These are phyloP conservation scores for Exophiala calicioides DNA, from an alignment of 2,329 filamentous ascomycete species.

Conservation along the genomic window DNA sequence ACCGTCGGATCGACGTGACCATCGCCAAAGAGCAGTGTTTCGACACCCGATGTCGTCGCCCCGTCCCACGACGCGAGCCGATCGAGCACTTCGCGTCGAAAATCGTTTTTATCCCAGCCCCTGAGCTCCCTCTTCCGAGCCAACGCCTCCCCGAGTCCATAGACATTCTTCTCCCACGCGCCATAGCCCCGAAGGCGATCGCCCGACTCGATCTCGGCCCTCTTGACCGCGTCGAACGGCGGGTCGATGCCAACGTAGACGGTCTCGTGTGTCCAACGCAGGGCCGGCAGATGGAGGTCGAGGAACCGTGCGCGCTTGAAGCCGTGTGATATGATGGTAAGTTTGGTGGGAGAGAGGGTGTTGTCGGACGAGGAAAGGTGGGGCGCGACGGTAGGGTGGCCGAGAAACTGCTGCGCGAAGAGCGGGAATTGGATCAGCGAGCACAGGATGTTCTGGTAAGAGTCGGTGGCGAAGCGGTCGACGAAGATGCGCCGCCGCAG, in stretches of 20 bases:
- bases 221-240: slow-evolving; percentile 41
- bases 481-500: slow-evolving; percentile 50
- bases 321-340: slow-evolving; percentile 68
- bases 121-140: slow-evolving; percentile 39
- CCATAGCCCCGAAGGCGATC: slow-evolving; percentile 37
- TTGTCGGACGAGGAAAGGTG: background rate
- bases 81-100: slow-evolving; percentile 12
- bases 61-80: no score
- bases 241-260: slow-evolving; percentile 67
- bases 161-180: slow-evolving; percentile 43
- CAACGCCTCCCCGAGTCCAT: slow-evolving; percentile 40
- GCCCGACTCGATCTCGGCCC: slow-evolving; percentile 24
- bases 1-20: no score
- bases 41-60: no score
- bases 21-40: no score
- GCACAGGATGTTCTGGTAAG: slow-evolving; percentile 81
- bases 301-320: slow-evolving; percentile 68
- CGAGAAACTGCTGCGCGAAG: slow-evolving; percentile 11
- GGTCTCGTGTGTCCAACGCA: slow-evolving; percentile 50
- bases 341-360: slow-evolving; percentile 53
- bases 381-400: background rate
- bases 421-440: slow-evolving; percentile 61
- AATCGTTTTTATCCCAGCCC: slow-evolving; percentile 38
- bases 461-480: slow-evolving; percentile 77
- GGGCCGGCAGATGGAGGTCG: slow-evolving; percentile 63